Base-by-base conservation (phyloP, 192 early-diverging fungal genomes). In the Lunasporangiospora selenospora region DNA sequence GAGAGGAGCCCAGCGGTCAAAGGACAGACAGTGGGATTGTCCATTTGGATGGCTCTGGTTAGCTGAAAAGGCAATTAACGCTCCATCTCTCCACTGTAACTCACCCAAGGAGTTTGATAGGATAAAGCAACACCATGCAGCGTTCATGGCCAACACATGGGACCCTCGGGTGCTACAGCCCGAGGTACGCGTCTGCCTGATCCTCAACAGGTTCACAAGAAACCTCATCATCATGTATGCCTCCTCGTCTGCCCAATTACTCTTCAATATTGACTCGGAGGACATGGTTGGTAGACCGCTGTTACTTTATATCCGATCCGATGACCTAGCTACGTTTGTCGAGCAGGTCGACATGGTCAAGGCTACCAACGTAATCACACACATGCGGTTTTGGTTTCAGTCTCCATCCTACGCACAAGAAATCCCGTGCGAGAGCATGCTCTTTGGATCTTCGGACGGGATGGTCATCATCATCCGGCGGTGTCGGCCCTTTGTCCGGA, bases 381-480 rank as follows among this genome's bases (percentile, higher is more conserved):
- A 73, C 36, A 55, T 65, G 44, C 41, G 53, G 11, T 55, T 65
- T 21, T 65, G 62, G 62, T 65, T 65, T 53, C 62, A 65, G 33
- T 65, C 62, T 2, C 62, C 62, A 6, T 27, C 39, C 13, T 48
- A 23, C 8, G 34, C 44, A 15, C 26, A 55, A 21, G 62, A 65
- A 45, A 48, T 65, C n/a, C 62, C 62, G 2, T 41, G 53, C 7
- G 62, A 65, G 29, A 53, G 52, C 10, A 55, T 55, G 44, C 9
- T 65, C 7, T 65, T 55, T 55, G 53, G 52, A 38, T 41, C 53
- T 16, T 23, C 53, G 6, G 62, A 65, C 33, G 62, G 52, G 2
- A 37, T 65, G 44, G 36, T 65, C 2, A 44, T 36, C 4, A 31
- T 65, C 52, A 3, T 65, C 36, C 16, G 62, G 19, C 41, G 34